These are phyloP conservation scores for Amauroascus verrucosus DNA, from an alignment of 2,329 filamentous ascomycete genomes.

Conservation along the genomic window DNA sequence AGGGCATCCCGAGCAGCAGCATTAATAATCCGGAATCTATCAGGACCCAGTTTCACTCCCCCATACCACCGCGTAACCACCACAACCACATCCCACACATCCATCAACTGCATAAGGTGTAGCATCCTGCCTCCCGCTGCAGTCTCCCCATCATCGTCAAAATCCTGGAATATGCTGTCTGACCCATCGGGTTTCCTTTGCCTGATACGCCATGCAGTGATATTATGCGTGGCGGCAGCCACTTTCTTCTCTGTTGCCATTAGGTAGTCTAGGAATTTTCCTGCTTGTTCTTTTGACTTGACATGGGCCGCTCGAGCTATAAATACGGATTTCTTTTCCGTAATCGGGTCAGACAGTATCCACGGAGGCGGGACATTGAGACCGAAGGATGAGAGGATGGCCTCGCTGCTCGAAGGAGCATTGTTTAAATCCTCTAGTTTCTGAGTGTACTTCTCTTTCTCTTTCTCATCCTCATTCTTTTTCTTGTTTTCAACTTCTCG, in stretches of 20 bases:
- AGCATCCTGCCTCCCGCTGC: slow-evolving; percentile 78
- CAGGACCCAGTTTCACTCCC: slow-evolving; percentile 76
- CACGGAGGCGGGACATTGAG: slow-evolving; percentile 47
- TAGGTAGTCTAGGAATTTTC: slow-evolving; percentile 60
- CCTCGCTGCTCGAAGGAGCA: background rate
- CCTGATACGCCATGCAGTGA: slow-evolving; percentile 82
- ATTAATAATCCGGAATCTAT: slow-evolving; percentile 86
- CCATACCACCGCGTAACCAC: slow-evolving; percentile 95
- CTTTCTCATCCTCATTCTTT: background rate
- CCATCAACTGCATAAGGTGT: slow-evolving; percentile 90
- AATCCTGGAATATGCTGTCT: slow-evolving; percentile 66
- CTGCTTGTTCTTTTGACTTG: slow-evolving; percentile 59
- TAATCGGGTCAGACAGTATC: slow-evolving; percentile 61
- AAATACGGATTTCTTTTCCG: slow-evolving; percentile 82
- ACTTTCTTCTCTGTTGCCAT: slow-evolving; percentile 74
- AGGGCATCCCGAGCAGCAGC: slow-evolving; percentile 73
- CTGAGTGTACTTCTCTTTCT: background rate
- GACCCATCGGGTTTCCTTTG: slow-evolving; percentile 23
- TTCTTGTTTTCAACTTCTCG: slow-evolving; percentile 4
- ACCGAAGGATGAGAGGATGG: slow-evolving; percentile 20
- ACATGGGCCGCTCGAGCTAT: slow-evolving; percentile 66
- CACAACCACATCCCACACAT: slow-evolving; percentile 83
- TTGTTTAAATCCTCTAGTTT: background rate
- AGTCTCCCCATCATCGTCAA: slow-evolving; percentile 90
- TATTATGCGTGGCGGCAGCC: slow-evolving; percentile 85